Evolutionary conservation across 2,329 filamentous ascomycete genomes (phyloP), one percentile per base, ranked within the genome.

Genomic region (Talaromyces sp.): DNA sequence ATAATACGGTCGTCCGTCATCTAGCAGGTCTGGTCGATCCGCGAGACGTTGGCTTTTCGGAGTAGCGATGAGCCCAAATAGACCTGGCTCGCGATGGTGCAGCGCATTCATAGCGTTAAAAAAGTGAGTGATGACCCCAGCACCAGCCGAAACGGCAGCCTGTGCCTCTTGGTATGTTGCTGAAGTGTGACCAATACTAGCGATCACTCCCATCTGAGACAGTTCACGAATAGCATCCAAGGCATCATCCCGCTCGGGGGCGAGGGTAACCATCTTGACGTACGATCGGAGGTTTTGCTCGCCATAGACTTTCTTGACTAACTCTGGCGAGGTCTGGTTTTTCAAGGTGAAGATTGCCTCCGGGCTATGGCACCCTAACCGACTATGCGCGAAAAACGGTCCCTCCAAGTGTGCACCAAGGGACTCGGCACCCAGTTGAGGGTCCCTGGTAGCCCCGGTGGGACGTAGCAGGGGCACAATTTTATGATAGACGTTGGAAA

Each of bases 401-500:
- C 63, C 65, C 30, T 66, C 65, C 36, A 61, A 61, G 50, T 66
- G 65, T 4, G 63, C 63, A n/a, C 65, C 65, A 12, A 66, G 61
- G 6, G 65, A 66, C 55, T 66, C 61, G 16, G 59, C 34, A 9
- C 64, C 64, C 6, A 61, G 23, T 27, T 27, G 50, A n/a, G 64
- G 59, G 31, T 61, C 56, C 42, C 63, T 57, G 0, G 33, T 23
- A 33, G 61, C 44, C n/a, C 52, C 51, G 7, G 63, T 65, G 18
- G 60, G 53, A 9, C 63, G 59, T 23, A 66, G 23, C 31, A 61
- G 58, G 9, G 65, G 63, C 14, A 64, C 56, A 40, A 63, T 44
- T 28, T 47, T 40, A 27, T 63, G 63, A 53, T 65, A 63, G 36
- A 60, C 57, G 5, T 58, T 44, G 8, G 60, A 40, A 16, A 61